phyloP scores from a whole-genome alignment of 2,329 filamentous ascomycete species.

The Magnaporthiopsis rhizophila region DNA sequence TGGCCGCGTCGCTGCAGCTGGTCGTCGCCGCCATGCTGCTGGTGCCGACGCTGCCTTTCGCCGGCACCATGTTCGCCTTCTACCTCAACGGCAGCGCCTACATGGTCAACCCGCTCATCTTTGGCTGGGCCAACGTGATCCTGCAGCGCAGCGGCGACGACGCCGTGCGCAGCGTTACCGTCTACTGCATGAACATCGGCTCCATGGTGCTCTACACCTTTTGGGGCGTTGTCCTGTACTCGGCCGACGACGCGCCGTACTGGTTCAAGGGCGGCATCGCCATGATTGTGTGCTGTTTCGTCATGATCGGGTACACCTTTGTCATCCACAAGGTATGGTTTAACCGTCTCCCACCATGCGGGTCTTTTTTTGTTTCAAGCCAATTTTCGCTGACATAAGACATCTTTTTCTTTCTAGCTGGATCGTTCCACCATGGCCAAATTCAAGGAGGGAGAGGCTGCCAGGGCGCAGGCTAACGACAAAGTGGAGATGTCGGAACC shows the following conservation, averaged over 20 bases:
- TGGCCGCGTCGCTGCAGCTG: conserved; percentile 25
- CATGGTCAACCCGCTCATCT: conserved; percentile 66
- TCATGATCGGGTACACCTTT: conserved; percentile 12
- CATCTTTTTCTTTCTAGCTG: neutral
- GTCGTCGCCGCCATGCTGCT: conserved; percentile 33
- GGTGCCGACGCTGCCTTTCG: conserved; percentile 54
- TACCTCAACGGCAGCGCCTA: conserved; percentile 54
- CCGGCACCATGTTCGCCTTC: conserved; percentile 57
- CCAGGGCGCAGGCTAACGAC: neutral
- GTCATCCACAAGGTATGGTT: conserved; percentile 8
- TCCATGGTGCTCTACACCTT: conserved; percentile 63
- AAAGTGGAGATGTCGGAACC: neutral
- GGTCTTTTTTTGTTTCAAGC: neutral
- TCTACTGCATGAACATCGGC: conserved; percentile 65
- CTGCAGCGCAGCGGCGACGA: conserved; percentile 56
- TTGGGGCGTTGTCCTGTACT: conserved; percentile 68
- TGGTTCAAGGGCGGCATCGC: conserved; percentile 27
- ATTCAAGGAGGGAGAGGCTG: neutral
- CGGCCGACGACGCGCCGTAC: conserved; percentile 55
- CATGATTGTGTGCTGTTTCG: conserved; percentile 18
- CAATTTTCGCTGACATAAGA: neutral
- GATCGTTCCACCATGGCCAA: neutral
- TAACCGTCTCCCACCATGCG: neutral
- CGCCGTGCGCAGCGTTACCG: conserved; percentile 55
- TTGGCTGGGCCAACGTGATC: conserved; percentile 66